A percentile compares a stretch with the other conserved stretches of the same genome.
Conservation (phyloP, 257 asterid genomes). For the Fraxinus pennsylvanica region DNA sequence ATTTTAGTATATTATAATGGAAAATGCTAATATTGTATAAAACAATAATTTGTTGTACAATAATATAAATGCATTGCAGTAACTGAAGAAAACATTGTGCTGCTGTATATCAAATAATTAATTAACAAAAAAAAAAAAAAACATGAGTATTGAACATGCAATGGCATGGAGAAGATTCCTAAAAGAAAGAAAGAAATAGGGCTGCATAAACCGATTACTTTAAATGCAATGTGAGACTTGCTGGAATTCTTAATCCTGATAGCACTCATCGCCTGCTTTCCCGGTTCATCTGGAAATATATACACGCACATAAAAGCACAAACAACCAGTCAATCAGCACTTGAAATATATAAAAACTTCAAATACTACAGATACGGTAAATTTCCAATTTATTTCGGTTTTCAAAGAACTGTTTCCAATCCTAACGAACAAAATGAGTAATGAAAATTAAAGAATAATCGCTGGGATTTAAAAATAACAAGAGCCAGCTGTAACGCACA, state of each 20-base stretch:
- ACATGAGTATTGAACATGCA: too few relatives aligned
- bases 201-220: conserved; percentile 78
- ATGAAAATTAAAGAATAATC: neutral
- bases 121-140: neutral
- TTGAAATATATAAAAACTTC: neutral
- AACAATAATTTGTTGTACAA: neutral
- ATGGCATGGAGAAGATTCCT: neutral
- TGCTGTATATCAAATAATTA: neutral
- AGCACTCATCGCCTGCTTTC: conserved; percentile 70
- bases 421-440: neutral
- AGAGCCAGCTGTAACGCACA: conserved; percentile 44
- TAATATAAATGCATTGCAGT: neutral
- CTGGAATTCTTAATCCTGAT: conserved; percentile 76
- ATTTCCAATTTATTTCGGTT: neutral
- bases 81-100: neutral
- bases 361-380: neutral
- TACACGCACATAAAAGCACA: conserved; percentile 17
- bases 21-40: neutral
- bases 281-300: conserved; percentile 75
- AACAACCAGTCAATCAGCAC: conserved; percentile 6
- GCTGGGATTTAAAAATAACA: neutral
- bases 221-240: conserved; percentile 87
- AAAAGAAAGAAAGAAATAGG: conserved; percentile 51
- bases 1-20: neutral
- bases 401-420: neutral